Evolutionary conservation across 75 land plant genomes (phyloP).

Genomic region (Pseudotsuga menziesii): DNA sequence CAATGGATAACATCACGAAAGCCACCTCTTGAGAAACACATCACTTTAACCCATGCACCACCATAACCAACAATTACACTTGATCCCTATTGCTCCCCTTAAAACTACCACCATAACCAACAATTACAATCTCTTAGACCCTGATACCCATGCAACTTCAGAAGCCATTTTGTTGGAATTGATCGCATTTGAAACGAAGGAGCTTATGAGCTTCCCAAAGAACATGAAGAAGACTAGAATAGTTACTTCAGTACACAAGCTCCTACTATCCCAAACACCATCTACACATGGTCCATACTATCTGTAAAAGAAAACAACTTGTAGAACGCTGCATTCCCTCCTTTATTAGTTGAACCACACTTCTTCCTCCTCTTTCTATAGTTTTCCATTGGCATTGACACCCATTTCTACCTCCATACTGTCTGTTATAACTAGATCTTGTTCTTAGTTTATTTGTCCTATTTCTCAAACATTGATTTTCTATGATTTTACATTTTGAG

Average conservation of each 20-base stretch:
- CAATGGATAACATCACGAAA: background rate
- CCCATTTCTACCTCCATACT: background rate
- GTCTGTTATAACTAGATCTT: too few relatives aligned
- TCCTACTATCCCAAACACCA: slow-evolving; percentile 57
- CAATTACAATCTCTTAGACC: background rate
- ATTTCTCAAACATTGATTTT: too few relatives aligned
- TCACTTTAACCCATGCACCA: too few relatives aligned
- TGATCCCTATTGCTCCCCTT: too few relatives aligned
- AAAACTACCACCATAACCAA: background rate
- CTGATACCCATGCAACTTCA: slow-evolving; percentile 53
- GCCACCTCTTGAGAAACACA: background rate
- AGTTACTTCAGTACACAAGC: slow-evolving; percentile 68
- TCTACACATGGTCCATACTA: slow-evolving; percentile 43
- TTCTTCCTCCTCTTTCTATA: background rate
- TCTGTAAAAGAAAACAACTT: slow-evolving; percentile 63
- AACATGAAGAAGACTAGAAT: slow-evolving; percentile 74
- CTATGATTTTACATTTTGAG: too few relatives aligned
- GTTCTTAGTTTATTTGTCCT: too few relatives aligned
- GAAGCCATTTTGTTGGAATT: slow-evolving; percentile 43
- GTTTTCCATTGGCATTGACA: background rate
- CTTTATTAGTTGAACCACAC: background rate
- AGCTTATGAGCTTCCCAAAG: slow-evolving; percentile 72
- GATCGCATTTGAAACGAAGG: slow-evolving; percentile 43
- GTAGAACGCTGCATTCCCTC: slow-evolving; percentile 18
- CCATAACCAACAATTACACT: too few relatives aligned